phyloP scores from a whole-genome alignment of 495 filamentous ascomycete genomes.

The Clavariopsis aquatica region DNA sequence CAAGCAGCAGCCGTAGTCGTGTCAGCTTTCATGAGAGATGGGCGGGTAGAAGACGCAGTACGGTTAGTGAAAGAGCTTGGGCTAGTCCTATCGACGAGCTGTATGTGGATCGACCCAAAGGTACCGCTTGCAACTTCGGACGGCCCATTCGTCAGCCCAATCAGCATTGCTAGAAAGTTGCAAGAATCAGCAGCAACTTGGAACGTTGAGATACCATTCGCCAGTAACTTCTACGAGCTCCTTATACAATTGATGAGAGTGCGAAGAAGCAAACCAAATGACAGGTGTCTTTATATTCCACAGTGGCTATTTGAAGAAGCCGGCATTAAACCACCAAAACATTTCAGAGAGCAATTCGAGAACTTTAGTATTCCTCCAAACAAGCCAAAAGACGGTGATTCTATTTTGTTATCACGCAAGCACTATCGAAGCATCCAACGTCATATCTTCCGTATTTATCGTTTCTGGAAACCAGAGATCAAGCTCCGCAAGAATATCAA shows the following conservation, averaged over 20 bases:
- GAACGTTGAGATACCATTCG: not conserved
- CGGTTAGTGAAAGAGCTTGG: slow-evolving; percentile 19
- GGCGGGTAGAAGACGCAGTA: slow-evolving; percentile 14
- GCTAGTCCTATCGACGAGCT: slow-evolving; percentile 11
- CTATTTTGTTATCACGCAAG: slow-evolving; percentile 13
- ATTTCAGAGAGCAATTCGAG: slow-evolving; percentile 9
- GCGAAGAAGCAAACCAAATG: slow-evolving; percentile 1
- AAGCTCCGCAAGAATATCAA: slow-evolving; percentile 12
- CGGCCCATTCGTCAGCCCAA: not conserved
- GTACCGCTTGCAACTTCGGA: not conserved
- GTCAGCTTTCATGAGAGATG: slow-evolving; percentile 12
- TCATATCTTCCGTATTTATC: slow-evolving; percentile 5
- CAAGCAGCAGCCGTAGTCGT: slow-evolving; percentile 24
- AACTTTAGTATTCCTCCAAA: not conserved
- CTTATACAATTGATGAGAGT: slow-evolving; percentile 16
- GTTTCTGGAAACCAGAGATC: slow-evolving; percentile 10
- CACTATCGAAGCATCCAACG: slow-evolving; percentile 17
- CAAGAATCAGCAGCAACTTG: not conserved
- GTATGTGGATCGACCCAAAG: slow-evolving; percentile 22
- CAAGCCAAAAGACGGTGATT: not conserved
- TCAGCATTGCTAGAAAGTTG: slow-evolving; percentile 2
- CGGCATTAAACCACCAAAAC: not conserved
- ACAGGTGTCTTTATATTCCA: slow-evolving; percentile 18
- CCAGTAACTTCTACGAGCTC: not conserved
- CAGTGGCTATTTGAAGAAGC: slow-evolving; percentile 22